Evolutionary conservation across 495 filamentous ascomycete genomes (phyloP).

Genomic region (Cladorrhinum samala): DNA sequence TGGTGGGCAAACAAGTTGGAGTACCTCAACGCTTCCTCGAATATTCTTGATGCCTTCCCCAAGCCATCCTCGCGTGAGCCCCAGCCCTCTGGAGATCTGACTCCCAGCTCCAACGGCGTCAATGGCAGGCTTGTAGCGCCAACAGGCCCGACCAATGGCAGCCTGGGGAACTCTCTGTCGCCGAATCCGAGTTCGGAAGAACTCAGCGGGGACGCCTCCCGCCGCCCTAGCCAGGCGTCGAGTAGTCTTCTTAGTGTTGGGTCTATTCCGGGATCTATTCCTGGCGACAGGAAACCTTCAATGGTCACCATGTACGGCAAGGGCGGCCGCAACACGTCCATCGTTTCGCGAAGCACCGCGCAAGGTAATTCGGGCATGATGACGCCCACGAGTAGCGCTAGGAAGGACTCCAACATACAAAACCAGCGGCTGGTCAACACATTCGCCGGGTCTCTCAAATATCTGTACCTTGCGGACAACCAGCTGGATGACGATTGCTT

Average conservation of each 20-base stretch:
- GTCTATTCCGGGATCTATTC: conserved; percentile 57
- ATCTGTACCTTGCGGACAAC: conserved; percentile 90
- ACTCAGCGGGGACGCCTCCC: conserved; percentile 63
- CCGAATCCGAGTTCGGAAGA: conserved; percentile 71
- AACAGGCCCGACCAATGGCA: conserved; percentile 32
- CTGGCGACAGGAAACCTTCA: conserved; percentile 67
- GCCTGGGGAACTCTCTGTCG: conserved; percentile 25
- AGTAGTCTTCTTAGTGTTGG: conserved; percentile 66
- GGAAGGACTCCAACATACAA: conserved; percentile 82
- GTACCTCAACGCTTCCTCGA: conserved; percentile 90
- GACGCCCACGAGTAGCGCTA: conserved; percentile 47
- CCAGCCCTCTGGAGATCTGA: conserved; percentile 46
- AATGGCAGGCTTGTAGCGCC: conserved; percentile 43
- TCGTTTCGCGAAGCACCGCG: conserved; percentile 60
- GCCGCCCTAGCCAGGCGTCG: conserved; percentile 81
- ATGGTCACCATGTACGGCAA: conserved; percentile 71
- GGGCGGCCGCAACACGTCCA: conserved; percentile 73
- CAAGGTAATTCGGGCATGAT: conserved; percentile 40
- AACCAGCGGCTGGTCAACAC: conserved; percentile 66
- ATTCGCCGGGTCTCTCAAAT: conserved; percentile 75
- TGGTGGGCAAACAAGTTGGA: conserved; percentile 89
- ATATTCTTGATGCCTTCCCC: conserved; percentile 82
- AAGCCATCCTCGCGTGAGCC: conserved; percentile 65
- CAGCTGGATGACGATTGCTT: conserved; percentile 89
- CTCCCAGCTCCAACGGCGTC: conserved; percentile 18